Percentiles rank a stretch among this genome's conserved stretches.
Conservation (phyloP, 2,329 filamentous ascomycete genomes). For the Kalaharituber pfeilii region DNA sequence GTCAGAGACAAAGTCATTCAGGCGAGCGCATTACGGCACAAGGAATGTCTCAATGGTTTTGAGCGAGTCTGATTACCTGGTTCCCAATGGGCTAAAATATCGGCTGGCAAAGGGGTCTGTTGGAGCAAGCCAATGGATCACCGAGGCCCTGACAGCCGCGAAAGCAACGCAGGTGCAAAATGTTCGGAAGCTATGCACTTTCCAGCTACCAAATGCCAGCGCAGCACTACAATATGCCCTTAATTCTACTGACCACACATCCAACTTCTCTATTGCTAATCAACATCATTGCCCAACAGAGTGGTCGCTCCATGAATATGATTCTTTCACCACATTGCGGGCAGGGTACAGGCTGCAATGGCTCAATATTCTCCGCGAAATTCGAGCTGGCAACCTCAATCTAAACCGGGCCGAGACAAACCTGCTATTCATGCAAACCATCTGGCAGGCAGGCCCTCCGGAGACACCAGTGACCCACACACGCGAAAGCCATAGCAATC, state of each 20-base stretch:
- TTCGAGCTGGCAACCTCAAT: slow-evolving; percentile 34
- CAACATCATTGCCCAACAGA: slow-evolving; percentile 33
- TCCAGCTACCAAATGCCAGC: slow-evolving; percentile 10
- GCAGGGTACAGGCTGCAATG: slow-evolving; percentile 37
- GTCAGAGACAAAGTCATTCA: not conserved
- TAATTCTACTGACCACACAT: slow-evolving; percentile 19
- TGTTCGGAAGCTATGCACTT: not conserved
- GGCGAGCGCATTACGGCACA: not conserved
- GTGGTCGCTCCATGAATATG: slow-evolving; percentile 39
- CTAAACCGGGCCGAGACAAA: slow-evolving; percentile 35
- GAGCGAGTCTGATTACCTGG: not conserved
- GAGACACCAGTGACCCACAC: not conserved
- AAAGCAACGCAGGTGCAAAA: not conserved
- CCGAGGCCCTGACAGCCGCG: not conserved
- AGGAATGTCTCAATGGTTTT: not conserved
- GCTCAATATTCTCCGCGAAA: slow-evolving; percentile 38
- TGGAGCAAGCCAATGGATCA: not conserved
- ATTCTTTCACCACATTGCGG: slow-evolving; percentile 34
- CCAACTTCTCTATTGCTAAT: slow-evolving; percentile 38
- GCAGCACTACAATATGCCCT: slow-evolving; percentile 21
- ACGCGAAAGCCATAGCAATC: not conserved
- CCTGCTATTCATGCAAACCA: slow-evolving; percentile 34
- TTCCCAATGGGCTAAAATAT: not conserved
- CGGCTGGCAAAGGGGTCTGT: not conserved
- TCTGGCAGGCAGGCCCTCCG: slow-evolving; percentile 33